Conservation (phyloP, 805 yeast genomes). For the Teunomyces atbi region DNA sequence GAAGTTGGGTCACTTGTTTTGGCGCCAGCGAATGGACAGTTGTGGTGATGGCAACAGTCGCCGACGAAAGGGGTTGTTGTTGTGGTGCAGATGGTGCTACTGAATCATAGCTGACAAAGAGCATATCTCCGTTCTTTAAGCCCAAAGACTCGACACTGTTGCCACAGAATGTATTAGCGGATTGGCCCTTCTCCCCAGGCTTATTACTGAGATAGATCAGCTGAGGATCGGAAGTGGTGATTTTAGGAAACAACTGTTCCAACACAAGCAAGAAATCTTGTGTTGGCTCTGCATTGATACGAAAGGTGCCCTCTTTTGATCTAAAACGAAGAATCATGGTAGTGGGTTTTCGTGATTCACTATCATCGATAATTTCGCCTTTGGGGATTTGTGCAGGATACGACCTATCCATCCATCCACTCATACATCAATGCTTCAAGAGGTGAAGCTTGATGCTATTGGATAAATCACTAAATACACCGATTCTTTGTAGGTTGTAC, state of each 20-base stretch:
- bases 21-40: neutral
- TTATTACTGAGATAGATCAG: conserved; percentile 40
- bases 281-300: conserved; percentile 52
- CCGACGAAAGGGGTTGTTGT: conserved; percentile 12
- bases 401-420: no score
- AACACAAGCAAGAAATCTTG: conserved; percentile 46
- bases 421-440: neutral
- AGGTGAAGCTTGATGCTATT: conserved; percentile 8
- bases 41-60: conserved; percentile 4
- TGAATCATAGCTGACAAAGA: conserved; percentile 42
- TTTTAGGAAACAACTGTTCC: conserved; percentile 33
- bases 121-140: conserved; percentile 58
- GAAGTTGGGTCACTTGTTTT: conserved; percentile 21
- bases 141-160: conserved; percentile 43
- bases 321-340: conserved; percentile 63
- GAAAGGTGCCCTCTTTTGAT: conserved; percentile 77
- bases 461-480: conserved; percentile 9
- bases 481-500: conserved; percentile 7
- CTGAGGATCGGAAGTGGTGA: conserved; percentile 17
- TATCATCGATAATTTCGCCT: neutral
- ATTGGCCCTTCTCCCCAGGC: conserved; percentile 46
- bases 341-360: neutral
- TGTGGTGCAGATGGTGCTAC: conserved; percentile 12
- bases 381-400: neutral
- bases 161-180: conserved; percentile 36